These are phyloP conservation scores for Botryotinia narcissicola DNA, from an alignment of 2,329 filamentous ascomycete genomes.

Conservation along the genomic window DNA sequence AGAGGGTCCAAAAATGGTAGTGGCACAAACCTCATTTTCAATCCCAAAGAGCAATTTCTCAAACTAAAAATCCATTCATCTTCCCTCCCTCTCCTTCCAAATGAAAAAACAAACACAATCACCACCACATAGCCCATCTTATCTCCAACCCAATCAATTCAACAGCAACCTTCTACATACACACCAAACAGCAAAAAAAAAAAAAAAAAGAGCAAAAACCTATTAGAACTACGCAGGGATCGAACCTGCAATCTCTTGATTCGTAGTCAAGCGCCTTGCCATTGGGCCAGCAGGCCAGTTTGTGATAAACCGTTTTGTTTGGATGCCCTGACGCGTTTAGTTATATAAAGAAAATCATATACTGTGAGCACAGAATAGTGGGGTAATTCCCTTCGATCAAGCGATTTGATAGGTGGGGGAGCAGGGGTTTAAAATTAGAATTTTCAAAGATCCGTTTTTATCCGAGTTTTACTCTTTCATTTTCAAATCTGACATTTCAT, in stretches of 20 bases:
- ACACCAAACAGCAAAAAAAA: no score
- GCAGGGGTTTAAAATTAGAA: not conserved
- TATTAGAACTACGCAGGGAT: conserved; percentile 35
- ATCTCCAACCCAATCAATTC: no score
- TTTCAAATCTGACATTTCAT: not conserved
- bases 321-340: fast-evolving
- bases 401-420: not conserved
- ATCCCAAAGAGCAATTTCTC: not conserved
- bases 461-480: conserved; percentile 5
- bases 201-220: no score
- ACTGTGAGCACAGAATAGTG: not conserved
- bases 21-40: no score
- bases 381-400: not conserved
- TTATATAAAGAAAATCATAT: not conserved
- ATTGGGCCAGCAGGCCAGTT: conserved; percentile 23
- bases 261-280: conserved; percentile 24
- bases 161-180: no score
- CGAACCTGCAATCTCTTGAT: conserved; percentile 49
- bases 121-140: no score
- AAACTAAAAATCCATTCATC: no score
- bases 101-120: no score
- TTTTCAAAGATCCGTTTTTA: not conserved
- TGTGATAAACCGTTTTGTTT: not conserved
- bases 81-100: no score
- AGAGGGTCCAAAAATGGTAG: no score